Evolutionary conservation across 306 rosid species (phyloP).

Genomic region (Pterocarpus santalinus): DNA sequence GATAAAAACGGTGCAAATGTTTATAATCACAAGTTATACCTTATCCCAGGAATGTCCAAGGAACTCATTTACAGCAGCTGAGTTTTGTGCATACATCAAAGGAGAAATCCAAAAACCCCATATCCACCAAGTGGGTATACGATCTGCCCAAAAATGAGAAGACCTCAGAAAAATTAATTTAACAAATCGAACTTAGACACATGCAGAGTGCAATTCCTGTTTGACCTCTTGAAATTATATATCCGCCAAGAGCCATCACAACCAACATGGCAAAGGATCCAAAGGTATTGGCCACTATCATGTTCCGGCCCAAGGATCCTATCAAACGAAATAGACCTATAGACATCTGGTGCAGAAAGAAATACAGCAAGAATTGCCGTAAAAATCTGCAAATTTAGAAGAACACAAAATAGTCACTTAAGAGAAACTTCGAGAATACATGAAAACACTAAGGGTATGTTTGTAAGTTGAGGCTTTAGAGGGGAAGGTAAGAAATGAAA

Average conservation of each 20-base stretch:
- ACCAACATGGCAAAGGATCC: conserved; percentile 99
- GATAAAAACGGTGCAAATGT: conserved; percentile 17
- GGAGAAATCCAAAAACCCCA: conserved; percentile 99
- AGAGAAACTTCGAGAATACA: conserved; percentile 43
- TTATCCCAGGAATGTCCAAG: conserved; percentile 96
- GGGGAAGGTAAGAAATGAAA: too few species aligned
- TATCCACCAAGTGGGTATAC: conserved; percentile 92
- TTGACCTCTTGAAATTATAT: conserved; percentile 87
- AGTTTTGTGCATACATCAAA: conserved; percentile 94
- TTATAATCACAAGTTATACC: conserved; percentile 54
- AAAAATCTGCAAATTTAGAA: conserved; percentile 72
- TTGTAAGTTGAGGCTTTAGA: too few species aligned
- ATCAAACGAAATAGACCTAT: conserved; percentile 91
- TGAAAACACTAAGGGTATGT: background rate
- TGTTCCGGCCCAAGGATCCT: conserved; percentile 97
- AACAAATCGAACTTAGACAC: conserved; percentile 35
- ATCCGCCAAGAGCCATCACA: conserved; percentile 99
- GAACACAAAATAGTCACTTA: conserved; percentile 42
- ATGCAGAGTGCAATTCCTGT: conserved; percentile 30
- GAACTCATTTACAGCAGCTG: conserved; percentile 96
- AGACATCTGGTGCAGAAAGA: conserved; percentile 97
- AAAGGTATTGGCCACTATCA: conserved; percentile 97
- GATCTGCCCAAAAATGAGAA: conserved; percentile 65
- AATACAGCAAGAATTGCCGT: conserved; percentile 80
- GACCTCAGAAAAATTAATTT: conserved; percentile 38